These are phyloP conservation scores for Xylaria sp. DNA, from an alignment of 2,329 filamentous ascomycete genomes.

Conservation along the genomic window DNA sequence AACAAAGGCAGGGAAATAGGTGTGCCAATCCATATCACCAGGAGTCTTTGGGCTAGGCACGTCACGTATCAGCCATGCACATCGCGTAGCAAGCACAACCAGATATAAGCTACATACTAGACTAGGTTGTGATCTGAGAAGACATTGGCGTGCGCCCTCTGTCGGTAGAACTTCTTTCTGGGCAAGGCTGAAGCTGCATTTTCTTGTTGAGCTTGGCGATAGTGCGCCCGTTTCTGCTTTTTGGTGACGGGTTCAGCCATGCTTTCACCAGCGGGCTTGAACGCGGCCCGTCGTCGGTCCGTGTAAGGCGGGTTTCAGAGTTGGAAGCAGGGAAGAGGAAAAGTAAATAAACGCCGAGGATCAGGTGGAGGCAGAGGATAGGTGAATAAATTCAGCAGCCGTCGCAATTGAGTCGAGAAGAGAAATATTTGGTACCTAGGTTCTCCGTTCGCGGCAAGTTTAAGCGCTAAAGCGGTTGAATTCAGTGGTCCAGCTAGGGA, in stretches of 20 bases:
- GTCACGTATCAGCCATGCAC: slow-evolving; percentile 18
- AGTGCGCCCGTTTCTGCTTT: slow-evolving; percentile 60
- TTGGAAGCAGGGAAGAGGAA: not conserved
- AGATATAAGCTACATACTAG: slow-evolving; percentile 57
- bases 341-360: not conserved
- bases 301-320: not conserved
- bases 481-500: no score
- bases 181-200: slow-evolving; percentile 60
- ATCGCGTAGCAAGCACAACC: not conserved
- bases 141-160: slow-evolving; percentile 94
- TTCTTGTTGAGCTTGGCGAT: slow-evolving; percentile 51
- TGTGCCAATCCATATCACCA: slow-evolving; percentile 83
- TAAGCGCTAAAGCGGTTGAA: no score
- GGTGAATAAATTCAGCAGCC: no score
- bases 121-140: slow-evolving; percentile 88
- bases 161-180: slow-evolving; percentile 92
- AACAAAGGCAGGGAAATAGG: slow-evolving; percentile 72
- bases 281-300: not conserved
- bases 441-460: no score
- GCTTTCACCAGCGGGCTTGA: not conserved
- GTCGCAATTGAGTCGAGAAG: no score
- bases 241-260: slow-evolving; percentile 50
- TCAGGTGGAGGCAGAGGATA: no score
- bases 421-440: no score
- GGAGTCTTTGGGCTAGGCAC: slow-evolving; percentile 66